Evolutionary conservation across 2,329 filamentous ascomycete genomes (phyloP), one percentile per base, ranked within the genome.

Genomic region (Talaromyces funiculosus): DNA sequence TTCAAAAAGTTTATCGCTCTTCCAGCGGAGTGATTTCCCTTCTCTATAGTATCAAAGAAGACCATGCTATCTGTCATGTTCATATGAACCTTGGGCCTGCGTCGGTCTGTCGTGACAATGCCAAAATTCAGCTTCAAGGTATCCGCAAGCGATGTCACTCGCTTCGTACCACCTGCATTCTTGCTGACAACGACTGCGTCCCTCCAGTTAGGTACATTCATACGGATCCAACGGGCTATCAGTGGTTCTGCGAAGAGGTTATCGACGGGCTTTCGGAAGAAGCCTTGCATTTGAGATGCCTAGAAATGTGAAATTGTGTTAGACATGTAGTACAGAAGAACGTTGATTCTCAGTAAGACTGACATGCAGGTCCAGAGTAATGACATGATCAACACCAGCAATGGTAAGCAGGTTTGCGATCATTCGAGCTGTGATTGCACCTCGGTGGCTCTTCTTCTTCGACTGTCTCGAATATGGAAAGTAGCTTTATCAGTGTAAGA

Each of bases 401-500:
- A 99, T 90, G 63, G 90, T 85, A 67, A 99, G 86, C 54, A 97
- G 84, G 74, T 99, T 99, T 63, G 94, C 93, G 57, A 99, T 84
- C 92, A 99, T 96, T 67, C 93, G 88, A 59, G 94, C 94, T 8
- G 94, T 97, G 71, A 99, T 97, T 62, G 94, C 92, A 56, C 94
- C 94, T 66, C 94, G 86, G 72, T 97, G 93, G 60, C 91, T 92
- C 79, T 99, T 99, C 83, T 97, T 97, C 82, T 99, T 99, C 61
- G 93, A 97, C 77, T 99, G 94, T 64, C 94, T 90, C 67, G 92
- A 97, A 80, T 99, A 99, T n/a, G 94, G 94, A 72, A 97, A 99
- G 78, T 97, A 97, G 70, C 77, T 79, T 73, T 71, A 72, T 62
- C 65, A 67, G 56, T 64, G 67, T 65, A 65, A 64, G 62, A 60